Conservation (phyloP, 2,329 filamentous ascomycete genomes). For the Triangularia setosa region DNA sequence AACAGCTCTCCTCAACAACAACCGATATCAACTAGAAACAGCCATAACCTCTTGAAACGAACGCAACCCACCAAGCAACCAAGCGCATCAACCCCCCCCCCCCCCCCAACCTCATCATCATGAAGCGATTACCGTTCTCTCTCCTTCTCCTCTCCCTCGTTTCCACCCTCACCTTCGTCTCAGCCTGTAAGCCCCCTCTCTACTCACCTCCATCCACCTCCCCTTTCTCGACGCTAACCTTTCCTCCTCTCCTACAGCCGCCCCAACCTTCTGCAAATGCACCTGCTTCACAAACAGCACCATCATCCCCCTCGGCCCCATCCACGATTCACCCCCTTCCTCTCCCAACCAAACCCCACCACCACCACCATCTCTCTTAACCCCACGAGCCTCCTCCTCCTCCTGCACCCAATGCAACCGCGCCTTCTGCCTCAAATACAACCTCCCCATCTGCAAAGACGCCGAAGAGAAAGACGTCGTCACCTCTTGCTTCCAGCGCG, state of each 20-base stretch:
- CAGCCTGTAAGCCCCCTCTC: conserved; percentile 18
- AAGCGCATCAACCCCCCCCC: background rate
- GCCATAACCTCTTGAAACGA: background rate
- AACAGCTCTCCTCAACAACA: background rate
- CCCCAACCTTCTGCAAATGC: conserved; percentile 66
- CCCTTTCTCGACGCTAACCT: conserved; percentile 21
- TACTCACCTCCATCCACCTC: background rate
- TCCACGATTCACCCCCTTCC: conserved; percentile 33
- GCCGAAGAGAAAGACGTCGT: conserved; percentile 59
- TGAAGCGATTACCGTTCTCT: conserved; percentile 26
- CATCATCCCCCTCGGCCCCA: conserved; percentile 58
- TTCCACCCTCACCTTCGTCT: conserved; percentile 11
- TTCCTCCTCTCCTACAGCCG: conserved; percentile 38
- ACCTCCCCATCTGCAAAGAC: conserved; percentile 59
- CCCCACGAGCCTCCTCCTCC: conserved; percentile 35
- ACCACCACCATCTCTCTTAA: conserved; percentile 4
- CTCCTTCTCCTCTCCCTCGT: too few relatives aligned
- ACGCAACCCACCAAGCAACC: background rate
- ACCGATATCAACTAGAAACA: background rate
- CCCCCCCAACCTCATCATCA: conserved; percentile 3
- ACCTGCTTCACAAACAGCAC: conserved; percentile 68
- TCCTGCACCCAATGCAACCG: conserved; percentile 61
- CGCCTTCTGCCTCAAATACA: conserved; percentile 59
- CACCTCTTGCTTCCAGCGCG: conserved; percentile 63
- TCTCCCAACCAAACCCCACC: conserved; percentile 20